These are phyloP conservation scores for Escallonia herrerae DNA, from an alignment of 129 eudicot species.

Conservation along the genomic window DNA sequence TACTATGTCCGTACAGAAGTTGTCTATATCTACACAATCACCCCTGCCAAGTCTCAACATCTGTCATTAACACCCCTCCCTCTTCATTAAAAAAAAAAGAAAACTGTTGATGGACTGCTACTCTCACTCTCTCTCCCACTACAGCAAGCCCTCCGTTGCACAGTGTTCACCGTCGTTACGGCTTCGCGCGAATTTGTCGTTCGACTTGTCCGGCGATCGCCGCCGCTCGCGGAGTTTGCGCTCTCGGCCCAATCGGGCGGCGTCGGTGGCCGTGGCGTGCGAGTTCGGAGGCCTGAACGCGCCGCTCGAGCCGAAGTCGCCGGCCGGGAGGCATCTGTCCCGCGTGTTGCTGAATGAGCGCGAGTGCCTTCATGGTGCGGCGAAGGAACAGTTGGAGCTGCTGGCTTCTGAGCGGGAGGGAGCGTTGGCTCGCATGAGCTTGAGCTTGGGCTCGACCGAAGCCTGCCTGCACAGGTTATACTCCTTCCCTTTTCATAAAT, in stretches of 20 bases:
- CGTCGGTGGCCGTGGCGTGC: slow-evolving; percentile 12
- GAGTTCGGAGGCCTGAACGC: slow-evolving; percentile 53
- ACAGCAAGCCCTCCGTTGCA: slow-evolving; percentile 17
- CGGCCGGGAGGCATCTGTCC: slow-evolving; percentile 55
- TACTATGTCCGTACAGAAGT: too few relatives aligned
- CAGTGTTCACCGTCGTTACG: slow-evolving; percentile 7
- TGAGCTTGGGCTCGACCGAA: slow-evolving; percentile 52
- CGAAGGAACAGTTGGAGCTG: slow-evolving; percentile 50
- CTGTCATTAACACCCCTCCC: neutral
- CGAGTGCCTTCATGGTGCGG: slow-evolving; percentile 51
- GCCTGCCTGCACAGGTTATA: slow-evolving; percentile 65
- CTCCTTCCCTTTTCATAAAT: neutral
- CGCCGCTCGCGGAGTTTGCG: neutral
- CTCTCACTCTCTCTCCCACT: neutral
- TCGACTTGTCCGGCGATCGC: slow-evolving; percentile 11
- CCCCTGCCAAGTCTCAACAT: too few relatives aligned
- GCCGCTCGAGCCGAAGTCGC: slow-evolving; percentile 57
- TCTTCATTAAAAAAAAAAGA: too few relatives aligned
- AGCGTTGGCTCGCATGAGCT: slow-evolving; percentile 36
- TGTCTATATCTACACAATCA: too few relatives aligned
- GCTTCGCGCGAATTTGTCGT: neutral
- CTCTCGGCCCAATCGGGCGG: slow-evolving; percentile 7
- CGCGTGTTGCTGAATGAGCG: slow-evolving; percentile 54
- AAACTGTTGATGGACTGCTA: slow-evolving; percentile 49
- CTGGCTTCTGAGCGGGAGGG: slow-evolving; percentile 40